phyloP scores from a whole-genome alignment of 805 yeast genomes.

The Candida stauntonica region DNA sequence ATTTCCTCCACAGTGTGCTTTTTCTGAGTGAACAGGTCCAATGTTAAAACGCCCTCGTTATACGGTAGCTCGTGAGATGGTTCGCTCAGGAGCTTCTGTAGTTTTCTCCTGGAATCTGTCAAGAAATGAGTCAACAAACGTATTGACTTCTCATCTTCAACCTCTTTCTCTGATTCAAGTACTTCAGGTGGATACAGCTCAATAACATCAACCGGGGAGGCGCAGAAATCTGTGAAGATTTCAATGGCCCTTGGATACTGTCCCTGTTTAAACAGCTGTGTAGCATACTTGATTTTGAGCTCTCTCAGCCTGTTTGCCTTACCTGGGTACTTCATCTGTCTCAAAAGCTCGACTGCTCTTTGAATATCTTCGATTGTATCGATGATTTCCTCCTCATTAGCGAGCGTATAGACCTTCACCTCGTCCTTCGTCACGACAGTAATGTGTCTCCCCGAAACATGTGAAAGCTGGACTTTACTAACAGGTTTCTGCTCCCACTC shows the following conservation, averaged over 20 bases:
- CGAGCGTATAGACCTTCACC: constrained; percentile 2
- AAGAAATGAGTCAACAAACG: constrained; percentile 35
- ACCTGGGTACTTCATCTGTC: constrained; percentile 29
- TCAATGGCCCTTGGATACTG: constrained; percentile 35
- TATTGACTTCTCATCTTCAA: constrained; percentile 4
- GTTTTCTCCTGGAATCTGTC: constrained; percentile 46
- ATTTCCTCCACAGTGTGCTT: constrained; percentile 33
- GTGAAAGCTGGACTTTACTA: constrained; percentile 1
- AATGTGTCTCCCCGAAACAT: background rate
- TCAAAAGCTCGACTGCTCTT: constrained; percentile 36
- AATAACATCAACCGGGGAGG: constrained; percentile 54
- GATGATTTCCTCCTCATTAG: constrained; percentile 6
- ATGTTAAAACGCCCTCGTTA: constrained; percentile 13
- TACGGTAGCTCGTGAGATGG: constrained; percentile 10
- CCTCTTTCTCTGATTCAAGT: background rate
- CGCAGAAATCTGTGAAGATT: constrained; percentile 48
- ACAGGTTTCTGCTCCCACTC: constrained; percentile 5
- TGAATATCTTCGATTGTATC: constrained; percentile 3
- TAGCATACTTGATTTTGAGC: constrained; percentile 39
- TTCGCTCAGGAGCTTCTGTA: constrained; percentile 27
- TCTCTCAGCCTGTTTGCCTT: constrained; percentile 37
- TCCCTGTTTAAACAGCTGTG: constrained; percentile 28
- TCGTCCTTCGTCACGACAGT: constrained; percentile 6
- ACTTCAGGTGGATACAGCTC: constrained; percentile 37
- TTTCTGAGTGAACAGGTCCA: constrained; percentile 17